phyloP scores from a whole-genome alignment of 306 rosid genomes.

The Trifolium pratense region DNA sequence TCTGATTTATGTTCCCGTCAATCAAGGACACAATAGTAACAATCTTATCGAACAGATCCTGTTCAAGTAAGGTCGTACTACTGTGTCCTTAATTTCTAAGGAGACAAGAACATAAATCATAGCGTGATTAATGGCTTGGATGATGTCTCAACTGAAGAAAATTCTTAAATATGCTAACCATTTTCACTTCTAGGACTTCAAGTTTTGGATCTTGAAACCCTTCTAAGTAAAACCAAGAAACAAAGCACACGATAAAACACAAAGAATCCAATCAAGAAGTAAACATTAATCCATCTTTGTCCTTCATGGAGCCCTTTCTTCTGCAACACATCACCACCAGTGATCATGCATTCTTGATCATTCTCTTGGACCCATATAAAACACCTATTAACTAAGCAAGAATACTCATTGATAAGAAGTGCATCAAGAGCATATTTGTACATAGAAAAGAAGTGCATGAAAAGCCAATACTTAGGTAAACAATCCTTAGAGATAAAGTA shows the following conservation, averaged over 20 bases:
- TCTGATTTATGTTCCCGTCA: too few species aligned
- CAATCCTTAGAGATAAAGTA: conserved; percentile 71
- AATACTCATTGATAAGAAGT: conserved; percentile 80
- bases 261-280: conserved; percentile 76
- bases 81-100: too few species aligned
- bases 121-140: too few species aligned
- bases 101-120: too few species aligned
- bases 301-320: conserved; percentile 67
- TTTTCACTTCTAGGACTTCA: conserved; percentile 29
- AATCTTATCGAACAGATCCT: too few species aligned
- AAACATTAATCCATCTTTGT: conserved; percentile 77
- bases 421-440: conserved; percentile 92
- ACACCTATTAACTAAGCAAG: conserved; percentile 69
- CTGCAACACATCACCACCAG: conserved; percentile 71
- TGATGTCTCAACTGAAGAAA: neutral
- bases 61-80: too few species aligned
- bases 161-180: neutral
- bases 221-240: conserved; percentile 74
- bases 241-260: conserved; percentile 82
- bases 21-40: too few species aligned
- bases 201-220: conserved; percentile 80
- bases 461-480: conserved; percentile 79
- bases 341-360: conserved; percentile 66
- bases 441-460: conserved; percentile 89
- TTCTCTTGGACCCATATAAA: conserved; percentile 74